Evolutionary conservation across 306 rosid species (phyloP).

Genomic region (Rosa multiflora): DNA sequence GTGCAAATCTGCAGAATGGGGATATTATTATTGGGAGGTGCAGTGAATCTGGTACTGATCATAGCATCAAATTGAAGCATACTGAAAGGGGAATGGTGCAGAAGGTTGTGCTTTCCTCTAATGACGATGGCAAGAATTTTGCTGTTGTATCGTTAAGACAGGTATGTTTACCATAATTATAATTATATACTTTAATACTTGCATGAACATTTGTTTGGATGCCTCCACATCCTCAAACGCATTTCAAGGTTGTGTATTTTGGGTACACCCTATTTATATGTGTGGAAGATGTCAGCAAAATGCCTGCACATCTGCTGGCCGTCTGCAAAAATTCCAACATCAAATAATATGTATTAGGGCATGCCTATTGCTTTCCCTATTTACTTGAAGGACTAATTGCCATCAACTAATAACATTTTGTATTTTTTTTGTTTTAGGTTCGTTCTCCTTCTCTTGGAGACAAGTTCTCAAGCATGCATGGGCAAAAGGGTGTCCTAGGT

Average conservation of each 20-base stretch:
- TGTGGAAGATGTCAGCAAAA: background rate
- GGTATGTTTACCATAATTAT: slow-evolving; percentile 38
- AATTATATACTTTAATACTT: background rate
- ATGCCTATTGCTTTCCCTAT: background rate
- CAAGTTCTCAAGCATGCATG: slow-evolving; percentile 98
- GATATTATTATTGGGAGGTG: slow-evolving; percentile 84
- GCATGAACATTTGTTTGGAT: background rate
- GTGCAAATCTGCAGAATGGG: slow-evolving; percentile 88
- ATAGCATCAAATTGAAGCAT: slow-evolving; percentile 86
- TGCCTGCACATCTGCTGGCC: background rate
- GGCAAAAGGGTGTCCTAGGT: slow-evolving; percentile 98
- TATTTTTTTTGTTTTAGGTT: slow-evolving; percentile 49
- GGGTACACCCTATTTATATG: background rate
- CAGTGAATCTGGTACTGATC: slow-evolving; percentile 88
- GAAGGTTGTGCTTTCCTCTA: slow-evolving; percentile 88
- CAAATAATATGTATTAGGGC: background rate
- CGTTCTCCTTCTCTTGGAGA: slow-evolving; percentile 95
- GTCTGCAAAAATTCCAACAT: background rate
- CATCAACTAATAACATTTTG: slow-evolving; percentile 10
- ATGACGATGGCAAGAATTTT: slow-evolving; percentile 90
- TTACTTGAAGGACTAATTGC: background rate
- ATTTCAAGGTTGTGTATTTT: background rate
- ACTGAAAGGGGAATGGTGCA: slow-evolving; percentile 95
- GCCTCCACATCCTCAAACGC: background rate
- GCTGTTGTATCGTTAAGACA: slow-evolving; percentile 92